A percentile compares a stretch with the other conserved stretches of the same genome.
Evolutionary conservation across 495 filamentous ascomycete genomes (phyloP).

Genomic region (Bacidia rubella): DNA sequence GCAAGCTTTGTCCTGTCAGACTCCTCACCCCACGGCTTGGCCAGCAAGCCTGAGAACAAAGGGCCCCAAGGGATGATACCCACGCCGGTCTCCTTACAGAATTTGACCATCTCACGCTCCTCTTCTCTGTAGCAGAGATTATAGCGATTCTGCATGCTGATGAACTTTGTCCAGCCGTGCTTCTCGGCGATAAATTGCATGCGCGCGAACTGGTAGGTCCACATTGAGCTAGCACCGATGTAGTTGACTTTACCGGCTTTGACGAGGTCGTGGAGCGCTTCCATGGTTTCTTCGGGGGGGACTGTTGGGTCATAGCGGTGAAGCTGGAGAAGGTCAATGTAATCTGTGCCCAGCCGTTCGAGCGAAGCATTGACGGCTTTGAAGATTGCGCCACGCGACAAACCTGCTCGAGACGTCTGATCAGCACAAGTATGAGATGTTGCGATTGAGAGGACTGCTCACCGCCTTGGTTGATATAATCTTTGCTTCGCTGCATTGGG

Average conservation of each 20-base stretch:
- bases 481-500: slow-evolving; percentile 22
- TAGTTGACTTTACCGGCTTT: slow-evolving; percentile 51
- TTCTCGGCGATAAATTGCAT: slow-evolving; percentile 46
- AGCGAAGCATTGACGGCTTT: slow-evolving; percentile 54
- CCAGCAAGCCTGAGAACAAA: slow-evolving; percentile 36
- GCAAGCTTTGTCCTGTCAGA: slow-evolving; percentile 1
- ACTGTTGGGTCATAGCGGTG: slow-evolving; percentile 45
- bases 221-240: slow-evolving; percentile 54
- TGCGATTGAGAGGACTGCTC: slow-evolving; percentile 7
- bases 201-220: slow-evolving; percentile 47
- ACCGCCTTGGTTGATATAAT: slow-evolving; percentile 31
- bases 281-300: slow-evolving; percentile 56
- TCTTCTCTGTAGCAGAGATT: slow-evolving; percentile 63
- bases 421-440: background rate
- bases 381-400: slow-evolving; percentile 52
- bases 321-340: slow-evolving; percentile 63
- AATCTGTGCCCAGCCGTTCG: slow-evolving; percentile 44
- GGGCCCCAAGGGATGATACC: slow-evolving; percentile 52
- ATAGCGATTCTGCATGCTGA: slow-evolving; percentile 63
- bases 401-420: slow-evolving; percentile 23
- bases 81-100: slow-evolving; percentile 36
- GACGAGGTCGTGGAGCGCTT: slow-evolving; percentile 53
- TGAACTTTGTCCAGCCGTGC: slow-evolving; percentile 56
- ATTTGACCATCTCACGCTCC: slow-evolving; percentile 50
- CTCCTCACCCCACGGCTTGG: slow-evolving; percentile 22